phyloP scores from a whole-genome alignment of 1,284 basidiomycete genomes.

The Fomitopsis betulina region DNA sequence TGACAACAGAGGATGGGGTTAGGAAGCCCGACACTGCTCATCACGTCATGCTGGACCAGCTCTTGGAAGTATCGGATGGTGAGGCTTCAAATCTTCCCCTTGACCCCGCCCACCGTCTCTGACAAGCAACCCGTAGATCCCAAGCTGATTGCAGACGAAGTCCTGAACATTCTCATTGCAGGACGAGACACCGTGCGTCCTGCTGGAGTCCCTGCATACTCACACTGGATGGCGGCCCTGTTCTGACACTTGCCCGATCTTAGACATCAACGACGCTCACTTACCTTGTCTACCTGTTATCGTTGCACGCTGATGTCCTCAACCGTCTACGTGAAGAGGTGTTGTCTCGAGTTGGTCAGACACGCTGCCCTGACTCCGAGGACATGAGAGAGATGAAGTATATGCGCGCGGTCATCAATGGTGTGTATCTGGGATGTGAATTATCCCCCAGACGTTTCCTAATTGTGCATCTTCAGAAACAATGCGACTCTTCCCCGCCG shows the following conservation, averaged over 20 bases:
- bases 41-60: background rate
- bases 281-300: slow-evolving; percentile 34
- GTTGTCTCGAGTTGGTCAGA: slow-evolving; percentile 27
- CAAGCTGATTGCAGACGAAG: slow-evolving; percentile 30
- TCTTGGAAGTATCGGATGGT: slow-evolving; percentile 25
- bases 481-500: background rate
- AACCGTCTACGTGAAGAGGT: slow-evolving; percentile 35
- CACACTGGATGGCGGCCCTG: too few species aligned
- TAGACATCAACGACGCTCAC: slow-evolving; percentile 33
- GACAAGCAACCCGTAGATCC: slow-evolving; percentile 15
- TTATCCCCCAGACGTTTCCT: background rate
- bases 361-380: slow-evolving; percentile 30
- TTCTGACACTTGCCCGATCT: background rate
- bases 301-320: slow-evolving; percentile 32
- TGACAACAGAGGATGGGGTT: background rate
- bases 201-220: background rate
- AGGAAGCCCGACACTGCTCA: background rate
- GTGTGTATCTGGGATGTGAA: slow-evolving; percentile 49
- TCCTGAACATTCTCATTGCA: slow-evolving; percentile 31
- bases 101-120: background rate
- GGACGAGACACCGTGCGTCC: slow-evolving; percentile 31
- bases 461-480: background rate
- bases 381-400: slow-evolving; percentile 38
- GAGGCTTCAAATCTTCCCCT: slow-evolving; percentile 8
- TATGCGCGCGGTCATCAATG: slow-evolving; percentile 39